Evolutionary conservation across 805 yeast genomes (phyloP).

Genomic region (Candida oleophila): DNA sequence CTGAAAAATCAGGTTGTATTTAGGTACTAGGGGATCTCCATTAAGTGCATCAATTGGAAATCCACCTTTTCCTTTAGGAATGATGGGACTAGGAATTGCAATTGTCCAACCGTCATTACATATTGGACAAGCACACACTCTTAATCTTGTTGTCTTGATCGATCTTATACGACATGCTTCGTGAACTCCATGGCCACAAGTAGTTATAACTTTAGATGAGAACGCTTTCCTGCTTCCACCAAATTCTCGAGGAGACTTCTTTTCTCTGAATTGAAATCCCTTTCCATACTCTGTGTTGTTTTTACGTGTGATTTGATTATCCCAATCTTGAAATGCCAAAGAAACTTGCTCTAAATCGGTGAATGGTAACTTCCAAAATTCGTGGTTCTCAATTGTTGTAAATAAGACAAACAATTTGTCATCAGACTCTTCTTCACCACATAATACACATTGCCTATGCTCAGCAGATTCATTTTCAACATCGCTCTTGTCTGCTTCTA

Average conservation of each 20-base stretch:
- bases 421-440: conserved; percentile 51
- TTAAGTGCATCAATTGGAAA: not conserved
- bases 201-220: conserved; percentile 26
- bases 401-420: conserved; percentile 60
- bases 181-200: conserved; percentile 58
- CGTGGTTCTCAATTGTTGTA: conserved; percentile 27
- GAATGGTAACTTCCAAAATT: conserved; percentile 48
- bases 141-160: not conserved
- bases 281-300: conserved; percentile 16
- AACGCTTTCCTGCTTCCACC: not conserved
- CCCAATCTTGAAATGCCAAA: conserved; percentile 22
- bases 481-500: conserved; percentile 9
- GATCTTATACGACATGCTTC: conserved; percentile 35
- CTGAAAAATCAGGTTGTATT: conserved; percentile 22
- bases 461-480: conserved; percentile 11
- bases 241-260: not conserved
- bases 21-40: conserved; percentile 10
- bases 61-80: conserved; percentile 22
- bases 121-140: not conserved
- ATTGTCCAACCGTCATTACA: conserved; percentile 4
- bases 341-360: conserved; percentile 13
- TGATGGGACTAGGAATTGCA: conserved; percentile 38
- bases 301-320: conserved; percentile 17
- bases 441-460: conserved; percentile 50
- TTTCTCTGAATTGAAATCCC: conserved; percentile 10